A percentile compares a stretch with the other conserved stretches of the same genome.
These are phyloP conservation scores for Pilasporangium apinafurcum DNA, from an alignment of 352 stramenopile genomes.

Conservation along the genomic window DNA sequence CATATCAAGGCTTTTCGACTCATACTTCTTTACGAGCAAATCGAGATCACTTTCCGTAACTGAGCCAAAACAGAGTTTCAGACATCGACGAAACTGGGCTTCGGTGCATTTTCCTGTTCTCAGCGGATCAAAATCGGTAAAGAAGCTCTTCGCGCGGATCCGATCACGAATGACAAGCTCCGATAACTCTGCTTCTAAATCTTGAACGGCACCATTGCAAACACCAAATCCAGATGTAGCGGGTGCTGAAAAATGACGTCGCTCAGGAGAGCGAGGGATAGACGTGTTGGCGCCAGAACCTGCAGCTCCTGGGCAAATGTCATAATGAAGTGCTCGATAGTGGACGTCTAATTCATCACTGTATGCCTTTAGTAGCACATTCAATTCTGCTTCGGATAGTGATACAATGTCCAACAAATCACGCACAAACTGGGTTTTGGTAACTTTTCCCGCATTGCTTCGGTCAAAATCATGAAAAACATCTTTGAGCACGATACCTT, in stretches of 20 bases:
- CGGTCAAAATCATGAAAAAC: slow-evolving; percentile 84
- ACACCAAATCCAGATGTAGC: slow-evolving; percentile 2
- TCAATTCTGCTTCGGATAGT: slow-evolving; percentile 40
- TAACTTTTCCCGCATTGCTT: slow-evolving; percentile 81
- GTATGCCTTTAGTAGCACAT: slow-evolving; percentile 64
- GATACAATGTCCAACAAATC: slow-evolving; percentile 63
- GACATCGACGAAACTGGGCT: slow-evolving; percentile 69
- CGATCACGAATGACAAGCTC: slow-evolving; percentile 59
- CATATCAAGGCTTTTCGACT: slow-evolving; percentile 24
- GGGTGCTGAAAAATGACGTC: slow-evolving; percentile 38
- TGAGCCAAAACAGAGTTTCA: slow-evolving; percentile 72
- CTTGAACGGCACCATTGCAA: slow-evolving; percentile 1
- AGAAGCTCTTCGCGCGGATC: slow-evolving; percentile 83
- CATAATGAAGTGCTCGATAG: slow-evolving; percentile 66
- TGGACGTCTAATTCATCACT: slow-evolving; percentile 70
- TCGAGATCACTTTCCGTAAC: slow-evolving; percentile 55
- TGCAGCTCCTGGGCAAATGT: slow-evolving; percentile 44
- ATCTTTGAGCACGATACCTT: slow-evolving; percentile 82
- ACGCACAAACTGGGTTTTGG: slow-evolving; percentile 68
- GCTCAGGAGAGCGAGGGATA: slow-evolving; percentile 39
- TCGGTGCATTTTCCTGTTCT: slow-evolving; percentile 71
- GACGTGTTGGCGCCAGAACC: slow-evolving; percentile 16
- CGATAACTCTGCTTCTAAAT: slow-evolving; percentile 50
- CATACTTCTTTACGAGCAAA: slow-evolving; percentile 58
- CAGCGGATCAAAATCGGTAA: slow-evolving; percentile 76